Base-by-base conservation (phyloP, 257 asterid genomes). In the Datura wrightii region DNA sequence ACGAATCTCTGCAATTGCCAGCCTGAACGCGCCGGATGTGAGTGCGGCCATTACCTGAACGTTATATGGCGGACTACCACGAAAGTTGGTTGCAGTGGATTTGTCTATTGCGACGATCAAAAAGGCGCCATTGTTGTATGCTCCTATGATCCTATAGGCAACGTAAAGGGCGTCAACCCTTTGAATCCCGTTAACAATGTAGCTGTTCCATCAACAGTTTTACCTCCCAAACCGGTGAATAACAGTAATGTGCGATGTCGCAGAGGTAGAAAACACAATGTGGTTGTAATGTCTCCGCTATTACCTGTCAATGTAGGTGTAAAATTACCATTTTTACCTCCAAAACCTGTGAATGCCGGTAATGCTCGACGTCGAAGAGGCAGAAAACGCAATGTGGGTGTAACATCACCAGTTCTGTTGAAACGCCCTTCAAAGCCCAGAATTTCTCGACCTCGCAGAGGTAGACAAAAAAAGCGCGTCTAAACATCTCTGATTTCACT, bases 31-130 rank as follows among this genome's bases (percentile, higher is more conserved):
- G 85, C 85, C 0, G 94, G 91, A 5, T 94, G 97, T 84, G 95
- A 94, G 65, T 94, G 96, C 72, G 98, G 94, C 3, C 98, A 94
- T 85, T 94, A 91, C 34, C 53, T 90, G 67, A 90, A 85, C 44
- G 82, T 92, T 11, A 34, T 94, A 0, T 92, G 96, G 97, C 80
- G 78, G 10, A 76, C 72, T 48, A 94, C 95, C 1, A 65, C 66
- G 15, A 85, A 80, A 56, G 88, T 93, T 6, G 98, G 98, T 3
- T 94, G 98, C 82, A 93, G 95, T 82, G 89, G 92, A 14, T 82
- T 85, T 8, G 89, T 91, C 8, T 94, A 92, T 62, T 94, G 97
- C 82, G 80, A 85, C 2, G n/a, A 85, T 0, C 91, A 87, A 82
- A 83, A 85, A 58, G 98, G 98, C 1, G 84, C 90, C 5, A 72